Percentiles rank a stretch among this genome's conserved stretches.
These are phyloP conservation scores for Neurospora cerealis DNA, from an alignment of 495 filamentous ascomycete genomes.

Conservation along the genomic window DNA sequence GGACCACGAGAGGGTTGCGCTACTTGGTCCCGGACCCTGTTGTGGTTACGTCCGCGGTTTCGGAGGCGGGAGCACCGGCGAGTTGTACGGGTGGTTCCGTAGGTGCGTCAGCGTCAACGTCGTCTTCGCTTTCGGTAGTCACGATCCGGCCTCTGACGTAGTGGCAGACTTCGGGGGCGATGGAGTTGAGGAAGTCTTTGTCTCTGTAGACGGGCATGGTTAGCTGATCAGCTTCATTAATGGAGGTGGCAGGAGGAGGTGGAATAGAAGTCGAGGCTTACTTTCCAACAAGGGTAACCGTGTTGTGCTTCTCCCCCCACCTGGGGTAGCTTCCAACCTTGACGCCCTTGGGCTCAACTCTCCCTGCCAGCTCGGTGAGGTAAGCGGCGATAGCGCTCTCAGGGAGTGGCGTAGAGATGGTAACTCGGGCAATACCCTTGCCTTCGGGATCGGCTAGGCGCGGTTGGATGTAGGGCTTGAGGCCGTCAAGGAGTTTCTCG, in stretches of 20 bases:
- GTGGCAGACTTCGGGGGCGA: slow-evolving; percentile 39
- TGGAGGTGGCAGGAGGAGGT: too few species aligned
- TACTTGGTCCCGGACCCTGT: not conserved
- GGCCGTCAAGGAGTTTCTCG: slow-evolving; percentile 59
- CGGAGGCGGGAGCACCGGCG: not conserved
- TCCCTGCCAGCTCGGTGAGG: slow-evolving; percentile 65
- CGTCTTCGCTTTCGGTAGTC: slow-evolving; percentile 36
- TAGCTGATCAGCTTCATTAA: too few species aligned
- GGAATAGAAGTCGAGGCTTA: slow-evolving; percentile 10
- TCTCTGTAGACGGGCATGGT: slow-evolving; percentile 23
- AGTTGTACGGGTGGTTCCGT: not conserved
- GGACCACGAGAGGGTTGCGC: not conserved
- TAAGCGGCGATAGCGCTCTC: slow-evolving; percentile 80
- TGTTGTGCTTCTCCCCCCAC: slow-evolving; percentile 82
- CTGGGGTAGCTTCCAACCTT: slow-evolving; percentile 97
- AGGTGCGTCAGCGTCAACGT: slow-evolving; percentile 11
- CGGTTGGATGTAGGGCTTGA: slow-evolving; percentile 60
- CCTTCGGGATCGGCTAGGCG: slow-evolving; percentile 68
- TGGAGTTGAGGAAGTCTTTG: slow-evolving; percentile 36
- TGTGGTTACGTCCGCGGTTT: not conserved
- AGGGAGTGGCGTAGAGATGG: slow-evolving; percentile 76
- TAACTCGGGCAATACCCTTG: slow-evolving; percentile 62
- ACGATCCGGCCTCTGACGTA: slow-evolving; percentile 37
- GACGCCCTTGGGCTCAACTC: slow-evolving; percentile 60
- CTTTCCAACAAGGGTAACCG: slow-evolving; percentile 80